Evolutionary conservation across 805 yeast genomes (phyloP), one percentile per base, ranked within the genome.

Genomic region (Candida argentea): DNA sequence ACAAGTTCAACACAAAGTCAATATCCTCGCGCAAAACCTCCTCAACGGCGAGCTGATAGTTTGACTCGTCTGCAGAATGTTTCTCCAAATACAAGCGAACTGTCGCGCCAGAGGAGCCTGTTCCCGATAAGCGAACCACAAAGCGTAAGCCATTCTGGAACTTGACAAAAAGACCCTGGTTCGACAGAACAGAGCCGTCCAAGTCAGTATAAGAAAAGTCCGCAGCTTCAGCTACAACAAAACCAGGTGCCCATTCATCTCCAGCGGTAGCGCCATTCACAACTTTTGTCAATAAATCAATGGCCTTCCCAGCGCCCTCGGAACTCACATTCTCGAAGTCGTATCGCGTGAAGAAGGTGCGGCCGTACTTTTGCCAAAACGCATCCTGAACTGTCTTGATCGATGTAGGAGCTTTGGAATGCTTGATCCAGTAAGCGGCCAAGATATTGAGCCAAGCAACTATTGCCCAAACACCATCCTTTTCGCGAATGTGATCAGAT

Each of bases 21-120:
- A 89, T 72, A 43, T 79, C 84, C 4, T 64, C 54, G 29, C 61
- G 62, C 47, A 89, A 67, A 56, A 62, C 89, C 26, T 75, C 76
- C 41, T 80, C 80, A 8, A 86, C 89, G 26, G 63, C 53, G 39
- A 54, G 38, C 5, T 44, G 45, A 45, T 67, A 71, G 22, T 65
- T 66, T 12, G 70, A 37, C 28, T 55, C 44, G 46, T 84, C 91
- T 26, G 54, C 42, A 15, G 82, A 73, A 60, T 81, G 85, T 55
- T 77, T 79, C 57, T 89, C 97, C 48, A 89, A 61, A 59, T 89
- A 89, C 42, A 89, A 66, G 55, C 98, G 74, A 35, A 91, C 86
- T 5, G 98, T 89, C 13, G 98, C 97, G 27, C 98, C 98, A 2
- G 94, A 78, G 2, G 96, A 86, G 10, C 98, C 98, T 3, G 98